Evolutionary conservation across 345 rosid genomes (phyloP).

Genomic region (Lepidium sativum): DNA sequence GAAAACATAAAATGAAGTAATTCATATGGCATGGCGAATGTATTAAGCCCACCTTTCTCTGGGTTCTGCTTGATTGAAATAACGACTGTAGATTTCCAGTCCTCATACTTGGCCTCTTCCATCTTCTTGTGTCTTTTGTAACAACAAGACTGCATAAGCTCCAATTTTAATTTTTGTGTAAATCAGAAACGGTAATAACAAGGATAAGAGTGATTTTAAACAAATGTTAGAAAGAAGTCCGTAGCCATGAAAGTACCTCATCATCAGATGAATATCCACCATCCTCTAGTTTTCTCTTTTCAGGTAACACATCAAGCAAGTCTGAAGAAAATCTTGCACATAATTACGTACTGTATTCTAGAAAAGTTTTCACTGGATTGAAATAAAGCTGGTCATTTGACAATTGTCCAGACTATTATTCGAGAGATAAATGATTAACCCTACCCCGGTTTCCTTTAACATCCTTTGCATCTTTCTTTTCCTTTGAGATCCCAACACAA

Average conservation of each 20-base stretch:
- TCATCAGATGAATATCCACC: slow-evolving; percentile 72
- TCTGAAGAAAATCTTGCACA: slow-evolving; percentile 12
- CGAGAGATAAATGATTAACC: slow-evolving; percentile 26
- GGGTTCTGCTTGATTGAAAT: slow-evolving; percentile 40
- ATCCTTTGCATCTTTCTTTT: slow-evolving; percentile 33
- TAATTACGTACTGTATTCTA: neutral
- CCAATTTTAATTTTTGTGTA: neutral
- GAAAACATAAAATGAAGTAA: neutral
- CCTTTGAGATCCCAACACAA: slow-evolving; percentile 29
- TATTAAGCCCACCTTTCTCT: slow-evolving; percentile 45
- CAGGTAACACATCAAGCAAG: slow-evolving; percentile 48
- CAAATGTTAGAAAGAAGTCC: slow-evolving; percentile 14
- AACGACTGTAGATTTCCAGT: slow-evolving; percentile 71
- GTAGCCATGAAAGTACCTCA: slow-evolving; percentile 22
- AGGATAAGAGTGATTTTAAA: neutral
- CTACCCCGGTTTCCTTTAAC: slow-evolving; percentile 26
- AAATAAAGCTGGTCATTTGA: neutral
- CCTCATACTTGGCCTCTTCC: slow-evolving; percentile 56
- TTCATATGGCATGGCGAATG: neutral
- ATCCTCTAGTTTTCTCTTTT: slow-evolving; percentile 62
- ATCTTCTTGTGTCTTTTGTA: slow-evolving; percentile 54
- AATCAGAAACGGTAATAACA: neutral
- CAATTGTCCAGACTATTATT: slow-evolving; percentile 18
- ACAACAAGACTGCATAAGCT: slow-evolving; percentile 45
- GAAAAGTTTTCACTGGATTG: neutral